Base-by-base conservation (phyloP, 2,329 filamentous ascomycete genomes). In the Fusarium tanahbumbuense region DNA sequence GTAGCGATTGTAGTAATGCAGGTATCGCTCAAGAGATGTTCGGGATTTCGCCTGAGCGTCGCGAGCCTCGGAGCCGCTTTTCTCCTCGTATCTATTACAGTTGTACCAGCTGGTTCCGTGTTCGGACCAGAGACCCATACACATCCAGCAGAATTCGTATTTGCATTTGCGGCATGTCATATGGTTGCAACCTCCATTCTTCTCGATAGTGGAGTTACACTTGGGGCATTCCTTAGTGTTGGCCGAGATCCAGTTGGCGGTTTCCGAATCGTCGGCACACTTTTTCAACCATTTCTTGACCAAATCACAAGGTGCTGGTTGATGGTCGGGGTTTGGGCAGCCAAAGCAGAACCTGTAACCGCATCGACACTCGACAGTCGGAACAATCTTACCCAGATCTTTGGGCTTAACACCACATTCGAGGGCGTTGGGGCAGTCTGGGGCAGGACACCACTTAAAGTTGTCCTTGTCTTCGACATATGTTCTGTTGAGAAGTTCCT, bases 61-160 rank as follows among this genome's bases (percentile, higher is more conserved):
- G 37, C 96, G 88, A 7, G 96, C 96, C 60, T 98, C 94, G 0
- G 89, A 86, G 3, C 96, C 96, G 71, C 93, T 97, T 86, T 96
- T 98, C 83, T 98, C 96, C 78, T 99, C 96, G 75, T 92, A 99
- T 11, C 96, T 88, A 78, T 97, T 99, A 86, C 96, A 99, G 81
- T 97, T 99, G 85, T 99, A 99, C 96, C 96, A 99, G 81, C 93
- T 97, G 6, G 95, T 99, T 68, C 96, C 96, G 78, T 99, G 96
- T 81, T 99, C 96, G 2, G 94, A 97, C 96, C 96, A 99, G 1
- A 97, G 85, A 0, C 96, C 96, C 96, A 99, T 99, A 77, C 96
- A 99, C 92, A 99, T 98, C 96, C 96, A 99, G 83, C 96, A 99
- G 77, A 99, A 98, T 77, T 98, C 94, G 77, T 98, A 91, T 76